Evolutionary conservation across 306 rosid genomes (phyloP).

Genomic region (Quercus bicolor): DNA sequence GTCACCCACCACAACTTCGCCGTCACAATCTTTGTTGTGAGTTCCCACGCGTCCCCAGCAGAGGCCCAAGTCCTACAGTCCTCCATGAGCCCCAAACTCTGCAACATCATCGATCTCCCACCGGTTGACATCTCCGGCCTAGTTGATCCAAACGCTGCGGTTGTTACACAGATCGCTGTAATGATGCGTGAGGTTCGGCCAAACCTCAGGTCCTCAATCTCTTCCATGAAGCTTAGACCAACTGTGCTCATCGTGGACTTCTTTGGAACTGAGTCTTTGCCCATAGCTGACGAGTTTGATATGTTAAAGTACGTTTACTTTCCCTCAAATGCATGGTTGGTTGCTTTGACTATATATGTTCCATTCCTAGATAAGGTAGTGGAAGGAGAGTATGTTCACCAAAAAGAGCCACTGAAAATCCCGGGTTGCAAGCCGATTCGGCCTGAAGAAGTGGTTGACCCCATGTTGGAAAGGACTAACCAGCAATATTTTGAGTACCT

Average conservation of each 20-base stretch:
- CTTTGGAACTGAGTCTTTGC: conserved; percentile 39
- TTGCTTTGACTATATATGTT: conserved; percentile 17
- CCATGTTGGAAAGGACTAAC: conserved; percentile 24
- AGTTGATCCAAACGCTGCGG: too few relatives aligned
- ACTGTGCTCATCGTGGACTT: conserved; percentile 47
- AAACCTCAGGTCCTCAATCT: conserved; percentile 12
- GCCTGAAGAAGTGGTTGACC: conserved; percentile 37
- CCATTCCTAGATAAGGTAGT: conserved; percentile 29
- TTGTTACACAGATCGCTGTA: background rate
- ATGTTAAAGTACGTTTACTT: conserved; percentile 39
- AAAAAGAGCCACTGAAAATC: conserved; percentile 20
- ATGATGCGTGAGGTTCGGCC: conserved; percentile 30
- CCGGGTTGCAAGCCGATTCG: conserved; percentile 38
- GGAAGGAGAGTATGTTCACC: conserved; percentile 35
- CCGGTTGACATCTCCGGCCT: too few relatives aligned
- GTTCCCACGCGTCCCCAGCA: too few relatives aligned
- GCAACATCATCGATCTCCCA: too few relatives aligned
- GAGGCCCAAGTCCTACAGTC: too few relatives aligned
- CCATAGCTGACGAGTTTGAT: conserved; percentile 42
- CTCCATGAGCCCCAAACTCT: too few relatives aligned
- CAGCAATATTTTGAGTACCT: conserved; percentile 21
- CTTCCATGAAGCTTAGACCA: conserved; percentile 19
- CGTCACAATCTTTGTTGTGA: too few relatives aligned
- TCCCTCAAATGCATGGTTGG: conserved; percentile 41
- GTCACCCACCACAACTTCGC: too few relatives aligned